These are phyloP conservation scores for Auriscalpium vulgare DNA, from an alignment of 768 basidiomycete species.

Conservation along the genomic window DNA sequence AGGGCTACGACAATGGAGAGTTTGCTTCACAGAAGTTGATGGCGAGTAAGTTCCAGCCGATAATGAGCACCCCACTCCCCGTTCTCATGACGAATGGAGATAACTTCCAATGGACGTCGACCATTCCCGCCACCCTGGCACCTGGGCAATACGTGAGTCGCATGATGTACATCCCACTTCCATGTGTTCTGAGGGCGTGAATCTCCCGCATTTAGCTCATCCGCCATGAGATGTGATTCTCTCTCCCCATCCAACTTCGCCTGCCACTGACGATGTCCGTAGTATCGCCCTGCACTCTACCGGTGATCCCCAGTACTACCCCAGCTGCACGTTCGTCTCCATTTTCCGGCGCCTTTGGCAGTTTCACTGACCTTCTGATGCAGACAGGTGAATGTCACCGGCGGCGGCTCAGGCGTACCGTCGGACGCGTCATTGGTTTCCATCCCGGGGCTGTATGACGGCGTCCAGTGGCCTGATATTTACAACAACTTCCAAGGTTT, in stretches of 20 bases:
- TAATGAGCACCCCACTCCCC: neutral
- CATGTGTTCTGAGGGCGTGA: too few species aligned
- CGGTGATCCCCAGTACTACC: constrained; percentile 36
- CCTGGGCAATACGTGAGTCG: constrained; percentile 42
- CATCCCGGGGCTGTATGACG: constrained; percentile 22
- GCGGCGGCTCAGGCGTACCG: constrained; percentile 18
- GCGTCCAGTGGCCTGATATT: constrained; percentile 20
- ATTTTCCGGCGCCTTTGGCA: neutral
- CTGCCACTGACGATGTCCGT: neutral
- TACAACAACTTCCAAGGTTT: constrained; percentile 19
- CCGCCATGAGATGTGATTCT: constrained; percentile 37
- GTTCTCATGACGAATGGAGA: constrained; percentile 14
- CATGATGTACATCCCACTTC: too few species aligned
- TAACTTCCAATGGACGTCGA: constrained; percentile 34
- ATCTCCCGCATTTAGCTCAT: constrained; percentile 27
- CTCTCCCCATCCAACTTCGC: neutral
- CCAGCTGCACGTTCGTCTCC: constrained; percentile 38
- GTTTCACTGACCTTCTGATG: neutral
- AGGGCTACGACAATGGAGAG: constrained; percentile 32
- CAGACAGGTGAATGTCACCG: constrained; percentile 23
- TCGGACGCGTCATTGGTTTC: constrained; percentile 15
- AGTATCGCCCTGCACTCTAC: constrained; percentile 40
- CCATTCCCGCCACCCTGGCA: constrained; percentile 33
- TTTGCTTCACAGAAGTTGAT: constrained; percentile 39
- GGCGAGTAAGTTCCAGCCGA: constrained; percentile 24